These are phyloP conservation scores for Pugionium dolabratum DNA, from an alignment of 345 rosid species.

Conservation along the genomic window DNA sequence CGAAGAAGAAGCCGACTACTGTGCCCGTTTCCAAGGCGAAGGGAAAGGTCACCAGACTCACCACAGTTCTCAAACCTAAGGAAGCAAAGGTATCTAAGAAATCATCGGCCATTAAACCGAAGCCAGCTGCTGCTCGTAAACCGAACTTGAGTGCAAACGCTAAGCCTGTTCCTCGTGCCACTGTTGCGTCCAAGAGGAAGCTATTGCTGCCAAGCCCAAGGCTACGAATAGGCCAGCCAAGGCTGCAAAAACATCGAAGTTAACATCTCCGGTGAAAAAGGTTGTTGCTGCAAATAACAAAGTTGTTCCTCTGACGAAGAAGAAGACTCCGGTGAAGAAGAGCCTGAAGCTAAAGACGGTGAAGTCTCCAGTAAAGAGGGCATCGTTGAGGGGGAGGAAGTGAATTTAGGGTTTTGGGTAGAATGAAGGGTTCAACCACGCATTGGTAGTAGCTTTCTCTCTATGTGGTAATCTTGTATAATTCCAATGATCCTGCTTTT, in stretches of 20 bases:
- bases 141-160: slow-evolving; percentile 33
- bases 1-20: slow-evolving; percentile 31
- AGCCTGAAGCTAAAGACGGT: slow-evolving; percentile 56
- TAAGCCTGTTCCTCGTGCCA: neutral
- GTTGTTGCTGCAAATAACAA: slow-evolving; percentile 49
- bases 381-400: slow-evolving; percentile 46
- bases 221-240: slow-evolving; percentile 56
- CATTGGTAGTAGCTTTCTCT: slow-evolving; percentile 15
- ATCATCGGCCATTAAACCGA: slow-evolving; percentile 38
- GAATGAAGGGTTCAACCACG: slow-evolving; percentile 1
- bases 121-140: slow-evolving; percentile 39
- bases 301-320: slow-evolving; percentile 37
- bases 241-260: slow-evolving; percentile 53
- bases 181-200: slow-evolving; percentile 40
- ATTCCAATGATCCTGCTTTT: slow-evolving; percentile 19
- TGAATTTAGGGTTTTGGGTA: slow-evolving; percentile 14
- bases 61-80: slow-evolving; percentile 23
- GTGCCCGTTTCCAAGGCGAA: slow-evolving; percentile 39
- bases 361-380: slow-evolving; percentile 62
- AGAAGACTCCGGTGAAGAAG: slow-evolving; percentile 63
- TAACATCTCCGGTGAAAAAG: slow-evolving; percentile 63
- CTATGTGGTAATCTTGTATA: slow-evolving; percentile 38
- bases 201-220: slow-evolving; percentile 51
- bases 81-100: slow-evolving; percentile 41
- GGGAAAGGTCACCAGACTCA: slow-evolving; percentile 39